phyloP scores from a whole-genome alignment of 192 early-diverging fungal genomes.

The Backusella morwellensis region DNA sequence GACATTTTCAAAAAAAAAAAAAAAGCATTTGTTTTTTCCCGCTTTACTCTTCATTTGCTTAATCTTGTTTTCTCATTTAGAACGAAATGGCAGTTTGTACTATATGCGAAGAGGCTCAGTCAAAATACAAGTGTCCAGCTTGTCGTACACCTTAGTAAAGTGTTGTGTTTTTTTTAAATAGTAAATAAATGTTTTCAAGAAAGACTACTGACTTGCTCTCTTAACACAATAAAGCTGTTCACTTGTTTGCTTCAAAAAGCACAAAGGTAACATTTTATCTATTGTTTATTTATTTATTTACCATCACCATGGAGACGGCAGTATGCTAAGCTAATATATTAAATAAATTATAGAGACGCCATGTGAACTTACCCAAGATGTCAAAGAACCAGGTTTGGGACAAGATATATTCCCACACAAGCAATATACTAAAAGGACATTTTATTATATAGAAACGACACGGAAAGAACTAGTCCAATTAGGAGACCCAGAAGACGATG shows the following conservation, averaged over 20 bases:
- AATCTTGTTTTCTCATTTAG: neutral
- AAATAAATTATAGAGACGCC: constrained; percentile 10
- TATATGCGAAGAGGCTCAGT: constrained; percentile 18
- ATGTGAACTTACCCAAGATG: constrained; percentile 7
- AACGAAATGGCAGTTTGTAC: constrained; percentile 8
- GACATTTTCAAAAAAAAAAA: neutral
- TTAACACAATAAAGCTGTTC: constrained; percentile 23
- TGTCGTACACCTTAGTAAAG: constrained; percentile 32
- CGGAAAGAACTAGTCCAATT: neutral
- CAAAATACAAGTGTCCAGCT: constrained; percentile 33
- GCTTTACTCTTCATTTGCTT: neutral
- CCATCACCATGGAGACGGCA: neutral
- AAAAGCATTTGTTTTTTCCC: neutral
- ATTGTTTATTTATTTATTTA: neutral
- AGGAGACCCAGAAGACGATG: constrained; percentile 11
- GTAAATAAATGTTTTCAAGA: too few relatives aligned
- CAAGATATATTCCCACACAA: neutral
- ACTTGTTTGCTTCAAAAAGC: constrained; percentile 29
- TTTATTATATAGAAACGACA: neutral
- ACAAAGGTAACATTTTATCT: constrained; percentile 23
- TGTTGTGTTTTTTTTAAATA: neutral
- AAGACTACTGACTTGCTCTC: neutral
- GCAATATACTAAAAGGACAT: neutral
- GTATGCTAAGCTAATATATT: neutral
- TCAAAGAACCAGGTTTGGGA: neutral